phyloP scores from a whole-genome alignment of 2,329 filamentous ascomycete genomes.

The Nemania sp. region DNA sequence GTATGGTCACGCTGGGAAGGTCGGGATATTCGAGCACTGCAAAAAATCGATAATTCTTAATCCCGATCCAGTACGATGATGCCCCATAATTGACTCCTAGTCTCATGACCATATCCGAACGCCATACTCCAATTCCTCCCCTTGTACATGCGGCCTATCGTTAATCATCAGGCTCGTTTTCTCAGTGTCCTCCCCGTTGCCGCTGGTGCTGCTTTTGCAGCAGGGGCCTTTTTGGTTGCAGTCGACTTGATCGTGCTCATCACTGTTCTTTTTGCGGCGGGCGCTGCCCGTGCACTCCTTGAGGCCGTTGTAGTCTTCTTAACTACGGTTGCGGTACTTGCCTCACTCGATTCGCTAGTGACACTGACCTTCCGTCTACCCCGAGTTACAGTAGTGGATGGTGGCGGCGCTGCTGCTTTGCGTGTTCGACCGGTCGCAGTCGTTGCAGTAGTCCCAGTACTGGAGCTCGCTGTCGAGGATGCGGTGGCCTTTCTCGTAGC shows the following conservation, averaged over 20 bases:
- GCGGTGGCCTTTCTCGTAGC: slow-evolving; percentile 60
- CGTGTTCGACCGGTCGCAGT: slow-evolving; percentile 51
- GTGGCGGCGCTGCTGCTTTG: slow-evolving; percentile 54
- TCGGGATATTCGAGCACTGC: slow-evolving; percentile 33
- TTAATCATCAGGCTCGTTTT: slow-evolving; percentile 59
- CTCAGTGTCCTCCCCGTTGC: slow-evolving; percentile 64
- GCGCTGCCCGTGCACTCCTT: slow-evolving; percentile 53
- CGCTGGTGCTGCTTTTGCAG: slow-evolving; percentile 57
- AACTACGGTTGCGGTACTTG: slow-evolving; percentile 73
- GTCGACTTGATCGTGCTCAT: slow-evolving; percentile 65
- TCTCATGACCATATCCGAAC: slow-evolving; percentile 30
- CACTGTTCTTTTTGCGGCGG: slow-evolving; percentile 63
- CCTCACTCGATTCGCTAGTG: slow-evolving; percentile 72
- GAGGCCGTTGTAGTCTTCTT: slow-evolving; percentile 61
- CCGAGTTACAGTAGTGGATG: slow-evolving; percentile 58
- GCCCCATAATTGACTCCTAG: slow-evolving; percentile 8
- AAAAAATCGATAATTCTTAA: slow-evolving; percentile 34
- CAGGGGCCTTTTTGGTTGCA: slow-evolving; percentile 62
- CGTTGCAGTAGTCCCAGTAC: slow-evolving; percentile 43
- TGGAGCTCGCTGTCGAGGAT: slow-evolving; percentile 59
- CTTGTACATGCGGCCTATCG: slow-evolving; percentile 12
- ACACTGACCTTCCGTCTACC: slow-evolving; percentile 67
- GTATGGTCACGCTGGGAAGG: slow-evolving; percentile 32
- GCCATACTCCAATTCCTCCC: slow-evolving; percentile 27
- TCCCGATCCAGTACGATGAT: slow-evolving; percentile 35